Evolutionary conservation across 2,329 filamentous ascomycete species (phyloP), one percentile per base, ranked within the genome.

Genomic region (Xylariales sp.): DNA sequence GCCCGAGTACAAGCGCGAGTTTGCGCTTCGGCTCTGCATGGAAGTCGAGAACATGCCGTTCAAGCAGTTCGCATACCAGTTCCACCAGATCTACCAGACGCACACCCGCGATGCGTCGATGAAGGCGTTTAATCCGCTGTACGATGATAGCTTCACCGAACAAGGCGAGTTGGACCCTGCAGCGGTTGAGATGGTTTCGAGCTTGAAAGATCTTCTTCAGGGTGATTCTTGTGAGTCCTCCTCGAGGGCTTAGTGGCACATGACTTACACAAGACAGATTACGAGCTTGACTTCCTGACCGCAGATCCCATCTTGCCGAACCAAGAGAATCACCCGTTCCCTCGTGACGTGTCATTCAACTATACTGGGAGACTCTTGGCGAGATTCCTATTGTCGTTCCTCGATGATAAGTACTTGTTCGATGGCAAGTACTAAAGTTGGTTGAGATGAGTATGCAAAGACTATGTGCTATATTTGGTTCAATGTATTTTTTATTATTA

Each of bases 11-110:
- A 57, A 61, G 42, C 66, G 70, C 29, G 58, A 57, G 5, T 63
- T 67, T 22, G 73, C 71, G n/a, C 59, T 75, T 32, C 58, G 61
- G 5, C 58, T 71, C 21, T 74, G 70, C 58, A 57, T 58, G 21
- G 70, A 74, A 52, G 64, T 80, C 34, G 76, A 80, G 53, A 76
- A 76, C 49, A 62, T 79, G 62, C 76, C 76, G 1, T 80, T 80
- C 53, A 74, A 70, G 57, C 75, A 80, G 57, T 78, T 80, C 51
- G 73, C 72, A 3, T 76, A 74, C 47, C 74, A 78, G 57, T 80
- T 80, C 54, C 76, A 80, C 56, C 69, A 77, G 52, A 66, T 77
- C 42, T 80, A 77, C 51, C 74, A 78, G 62, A 79, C 76, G 15
- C 73, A 78, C 53, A 67, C 63, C 41, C 64, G 64, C 48, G 72